phyloP scores from a whole-genome alignment of 768 basidiomycete species.

The Crucibulum laeve region DNA sequence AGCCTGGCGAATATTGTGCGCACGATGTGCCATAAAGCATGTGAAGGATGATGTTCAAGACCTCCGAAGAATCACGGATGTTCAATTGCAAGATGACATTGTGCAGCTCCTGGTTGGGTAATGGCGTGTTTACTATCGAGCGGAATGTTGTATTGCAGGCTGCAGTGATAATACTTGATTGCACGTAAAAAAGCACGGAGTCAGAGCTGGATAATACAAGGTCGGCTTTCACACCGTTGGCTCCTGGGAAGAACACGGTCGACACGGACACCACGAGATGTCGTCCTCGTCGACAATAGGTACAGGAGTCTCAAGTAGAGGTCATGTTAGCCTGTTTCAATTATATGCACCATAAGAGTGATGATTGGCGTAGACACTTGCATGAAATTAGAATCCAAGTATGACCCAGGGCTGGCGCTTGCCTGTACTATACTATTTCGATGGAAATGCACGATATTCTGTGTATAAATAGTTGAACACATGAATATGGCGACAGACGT shows the following conservation, averaged over 20 bases:
- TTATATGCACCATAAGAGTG: too few relatives aligned
- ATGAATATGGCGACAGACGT: too few relatives aligned
- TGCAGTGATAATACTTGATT: conserved; percentile 36
- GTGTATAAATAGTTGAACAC: too few relatives aligned
- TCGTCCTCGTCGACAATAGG: neutral
- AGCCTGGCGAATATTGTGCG: conserved; percentile 45
- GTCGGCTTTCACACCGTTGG: conserved; percentile 11
- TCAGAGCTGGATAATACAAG: conserved; percentile 48
- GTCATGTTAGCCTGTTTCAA: too few relatives aligned
- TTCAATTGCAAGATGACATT: conserved; percentile 34
- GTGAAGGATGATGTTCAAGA: conserved; percentile 56
- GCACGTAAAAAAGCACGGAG: conserved; percentile 60
- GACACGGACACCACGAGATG: conserved; percentile 12
- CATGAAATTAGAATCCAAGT: too few relatives aligned
- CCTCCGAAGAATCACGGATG: conserved; percentile 35
- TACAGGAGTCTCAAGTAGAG: too few relatives aligned
- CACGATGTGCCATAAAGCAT: conserved; percentile 46
- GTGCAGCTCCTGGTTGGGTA: conserved; percentile 9
- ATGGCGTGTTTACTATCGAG: conserved; percentile 22
- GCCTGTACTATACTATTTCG: too few relatives aligned
- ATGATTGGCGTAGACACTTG: too few relatives aligned
- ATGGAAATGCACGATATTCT: too few relatives aligned
- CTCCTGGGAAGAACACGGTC: conserved; percentile 18
- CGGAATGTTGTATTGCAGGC: conserved; percentile 44
- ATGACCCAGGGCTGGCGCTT: too few relatives aligned